Base-by-base conservation (phyloP, 148 eudicot genomes). In the Rhododendron henanense region DNA sequence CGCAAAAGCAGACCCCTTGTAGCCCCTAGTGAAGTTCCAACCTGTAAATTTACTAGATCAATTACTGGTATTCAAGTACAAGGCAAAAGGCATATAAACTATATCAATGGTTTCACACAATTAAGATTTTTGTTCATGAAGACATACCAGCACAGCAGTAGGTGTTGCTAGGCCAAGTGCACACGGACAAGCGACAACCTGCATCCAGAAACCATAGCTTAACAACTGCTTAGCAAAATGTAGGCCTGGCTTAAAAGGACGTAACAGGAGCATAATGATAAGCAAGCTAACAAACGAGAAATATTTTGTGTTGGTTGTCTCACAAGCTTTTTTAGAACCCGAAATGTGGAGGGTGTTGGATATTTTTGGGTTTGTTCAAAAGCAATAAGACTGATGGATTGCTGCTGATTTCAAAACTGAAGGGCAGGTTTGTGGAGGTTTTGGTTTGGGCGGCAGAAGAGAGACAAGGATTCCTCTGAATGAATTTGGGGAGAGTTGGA, bases 101-200 rank as follows among this genome's bases (percentile, higher is more conserved):
- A 59, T 37, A 28, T 53, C 45, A 55, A 79, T 48, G 15, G 21
- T 18, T 25, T 71, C 5, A 48, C 31, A 51, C 8, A 41, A 31
- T 45, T 80, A 21, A 10, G 35, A 71, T 39, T n/a, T 57, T 18
- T 61, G 55, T 81, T 81, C 53, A 37, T 3, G 50, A 87, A 85
- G 59, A 14, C 69, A 80, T 92, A 92, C 99, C 90, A 97, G 92
- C 78, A 97, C 98, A 73, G 99, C 99, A 87, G 99, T 95, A 80
- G 99, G 99, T 78, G 99, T 97, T 82, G 99, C 99, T 82, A 97
- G 93, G 79, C 99, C 99, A 81, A 97, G 95, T 80, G 99, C 99
- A 91, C 99, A 97, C 1, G 99, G 99, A 90, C 99, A 97, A 77
- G 99, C 98, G 69, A 97, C 92, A 86, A 97, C 94, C 94, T 92